phyloP scores from a whole-genome alignment of 2,329 filamentous ascomycete genomes.

The Bretziella fagacearum region DNA sequence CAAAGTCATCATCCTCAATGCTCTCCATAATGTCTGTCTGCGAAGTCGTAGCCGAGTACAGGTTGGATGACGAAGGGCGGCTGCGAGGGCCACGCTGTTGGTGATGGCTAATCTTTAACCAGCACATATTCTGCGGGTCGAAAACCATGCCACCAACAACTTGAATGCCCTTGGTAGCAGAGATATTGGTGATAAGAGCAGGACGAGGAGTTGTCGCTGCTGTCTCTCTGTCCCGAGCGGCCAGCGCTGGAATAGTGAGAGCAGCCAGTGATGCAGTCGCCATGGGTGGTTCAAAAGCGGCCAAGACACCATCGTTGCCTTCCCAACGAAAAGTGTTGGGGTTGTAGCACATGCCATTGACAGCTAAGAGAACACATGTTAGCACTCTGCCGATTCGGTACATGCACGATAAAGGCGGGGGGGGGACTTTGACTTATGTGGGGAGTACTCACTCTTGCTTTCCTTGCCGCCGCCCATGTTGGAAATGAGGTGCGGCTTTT shows the following conservation, averaged over 20 bases:
- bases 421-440: neutral
- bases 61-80: slow-evolving; percentile 11
- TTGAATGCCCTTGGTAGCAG: slow-evolving; percentile 68
- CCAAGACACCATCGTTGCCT: slow-evolving; percentile 77
- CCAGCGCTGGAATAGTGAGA: slow-evolving; percentile 27
- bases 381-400: slow-evolving; percentile 17
- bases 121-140: slow-evolving; percentile 92
- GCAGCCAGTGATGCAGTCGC: slow-evolving; percentile 34
- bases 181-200: slow-evolving; percentile 83
- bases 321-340: slow-evolving; percentile 79
- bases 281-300: slow-evolving; percentile 53
- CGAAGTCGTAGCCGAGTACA: slow-evolving; percentile 12
- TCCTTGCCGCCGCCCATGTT: slow-evolving; percentile 60
- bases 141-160: slow-evolving; percentile 98
- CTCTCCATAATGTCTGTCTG: slow-evolving; percentile 36
- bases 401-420: neutral
- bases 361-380: slow-evolving; percentile 33
- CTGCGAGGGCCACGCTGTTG: slow-evolving; percentile 19
- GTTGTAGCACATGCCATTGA: slow-evolving; percentile 96
- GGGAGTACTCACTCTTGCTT: slow-evolving; percentile 51
- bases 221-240: slow-evolving; percentile 38
- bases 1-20: slow-evolving; percentile 52
- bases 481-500: slow-evolving; percentile 77
- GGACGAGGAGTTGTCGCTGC: slow-evolving; percentile 38
- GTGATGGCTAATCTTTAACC: slow-evolving; percentile 57